Conservation (phyloP, 176 grass and related monocot genomes). For the Chloris gayana region DNA sequence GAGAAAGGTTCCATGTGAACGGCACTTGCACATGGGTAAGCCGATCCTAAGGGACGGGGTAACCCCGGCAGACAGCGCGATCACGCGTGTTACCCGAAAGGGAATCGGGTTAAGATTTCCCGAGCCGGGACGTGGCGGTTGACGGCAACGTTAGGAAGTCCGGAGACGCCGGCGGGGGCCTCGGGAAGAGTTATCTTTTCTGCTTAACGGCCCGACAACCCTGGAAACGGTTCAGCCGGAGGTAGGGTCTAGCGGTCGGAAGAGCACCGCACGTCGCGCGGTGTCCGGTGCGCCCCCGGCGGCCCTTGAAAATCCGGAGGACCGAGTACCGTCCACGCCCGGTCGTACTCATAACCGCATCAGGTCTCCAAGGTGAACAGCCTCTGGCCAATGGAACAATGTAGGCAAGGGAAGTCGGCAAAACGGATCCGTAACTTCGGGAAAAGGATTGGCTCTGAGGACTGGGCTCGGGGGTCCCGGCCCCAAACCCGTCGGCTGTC, state of each 20-base stretch:
- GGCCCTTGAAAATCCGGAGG: conserved; percentile 31
- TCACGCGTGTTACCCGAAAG: conserved; percentile 38
- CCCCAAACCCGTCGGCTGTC: conserved; percentile 14
- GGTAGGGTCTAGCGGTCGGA: conserved; percentile 61
- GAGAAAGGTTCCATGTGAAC: conserved; percentile 87
- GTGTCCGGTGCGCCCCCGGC: conserved; percentile 57
- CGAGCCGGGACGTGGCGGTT: conserved; percentile 59
- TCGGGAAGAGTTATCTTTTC: conserved; percentile 85
- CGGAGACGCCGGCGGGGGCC: conserved; percentile 67
- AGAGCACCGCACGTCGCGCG: conserved; percentile 65
- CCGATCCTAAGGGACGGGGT: conserved; percentile 72
- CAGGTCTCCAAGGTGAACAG: conserved; percentile 77
- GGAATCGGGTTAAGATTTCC: conserved; percentile 62
- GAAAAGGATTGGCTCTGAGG: conserved; percentile 78
- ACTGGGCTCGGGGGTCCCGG: conserved; percentile 54
- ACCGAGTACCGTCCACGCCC: conserved; percentile 44
- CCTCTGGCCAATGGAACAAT: conserved; percentile 74
- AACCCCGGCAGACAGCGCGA: conserved; percentile 56
- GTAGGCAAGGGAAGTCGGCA: conserved; percentile 79
- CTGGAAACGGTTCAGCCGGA: conserved; percentile 59
- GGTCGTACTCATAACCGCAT: conserved; percentile 82
- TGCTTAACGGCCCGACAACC: conserved; percentile 66
- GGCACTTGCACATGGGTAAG: conserved; percentile 83
- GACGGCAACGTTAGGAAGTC: conserved; percentile 65
- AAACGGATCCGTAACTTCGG: conserved; percentile 75